Percentiles rank a stretch among this genome's conserved stretches.
Conservation (phyloP, 306 rosid genomes). For the Coriaria nepalensis region DNA sequence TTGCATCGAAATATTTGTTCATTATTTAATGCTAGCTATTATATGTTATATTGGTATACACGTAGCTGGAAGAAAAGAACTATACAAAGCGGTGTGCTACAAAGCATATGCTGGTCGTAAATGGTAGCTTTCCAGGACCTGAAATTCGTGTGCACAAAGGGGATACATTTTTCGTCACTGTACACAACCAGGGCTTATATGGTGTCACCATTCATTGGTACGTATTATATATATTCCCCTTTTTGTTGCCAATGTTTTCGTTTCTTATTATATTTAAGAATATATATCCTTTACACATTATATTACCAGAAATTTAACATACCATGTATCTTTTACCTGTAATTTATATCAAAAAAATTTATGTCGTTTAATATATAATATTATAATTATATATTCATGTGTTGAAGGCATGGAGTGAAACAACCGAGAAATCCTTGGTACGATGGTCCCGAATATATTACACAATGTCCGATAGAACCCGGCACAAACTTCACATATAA, state of each 20-base stretch:
- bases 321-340: no score
- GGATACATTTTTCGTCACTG: constrained; percentile 3
- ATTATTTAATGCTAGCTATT: no score
- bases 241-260: background rate
- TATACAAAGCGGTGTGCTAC: constrained; percentile 4
- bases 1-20: no score
- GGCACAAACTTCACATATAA: constrained; percentile 2
- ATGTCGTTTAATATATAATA: no score
- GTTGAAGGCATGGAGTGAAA: constrained; percentile 44
- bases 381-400: no score
- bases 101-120: background rate
- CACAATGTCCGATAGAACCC: constrained; percentile 23
- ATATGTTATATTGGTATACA: no score
- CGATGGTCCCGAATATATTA: constrained; percentile 34
- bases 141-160: constrained; percentile 5
- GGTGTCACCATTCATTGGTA: constrained; percentile 11
- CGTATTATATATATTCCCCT: background rate
- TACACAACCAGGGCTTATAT: constrained; percentile 2
- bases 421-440: constrained; percentile 36
- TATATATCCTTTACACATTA: no score
- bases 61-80: constrained; percentile 4
- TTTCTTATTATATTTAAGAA: no score
- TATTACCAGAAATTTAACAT: no score
- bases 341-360: no score
- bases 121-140: constrained; percentile 6